phyloP scores from a whole-genome alignment of 2,329 filamentous ascomycete species.

The Intubia oerlemansii region DNA sequence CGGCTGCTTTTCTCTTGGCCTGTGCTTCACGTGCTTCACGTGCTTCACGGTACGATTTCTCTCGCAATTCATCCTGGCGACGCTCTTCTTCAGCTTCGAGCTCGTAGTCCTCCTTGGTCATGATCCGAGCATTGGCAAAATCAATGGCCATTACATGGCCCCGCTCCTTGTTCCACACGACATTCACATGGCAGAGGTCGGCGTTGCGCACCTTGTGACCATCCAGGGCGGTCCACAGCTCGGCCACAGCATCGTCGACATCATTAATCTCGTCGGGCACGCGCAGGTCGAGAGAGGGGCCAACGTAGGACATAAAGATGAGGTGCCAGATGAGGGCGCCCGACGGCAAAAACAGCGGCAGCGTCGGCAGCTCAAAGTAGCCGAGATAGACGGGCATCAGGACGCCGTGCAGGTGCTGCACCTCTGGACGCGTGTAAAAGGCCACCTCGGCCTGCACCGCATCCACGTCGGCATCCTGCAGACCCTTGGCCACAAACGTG shows the following conservation, averaged over 20 bases:
- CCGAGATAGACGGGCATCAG: background rate
- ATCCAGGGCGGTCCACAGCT: background rate
- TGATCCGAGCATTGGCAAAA: background rate
- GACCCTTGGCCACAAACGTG: constrained; percentile 2
- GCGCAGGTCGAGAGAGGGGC: background rate
- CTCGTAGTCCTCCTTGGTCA: background rate
- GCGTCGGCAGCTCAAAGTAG: background rate
- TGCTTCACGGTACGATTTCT: too few species aligned
- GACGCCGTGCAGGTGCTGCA: background rate
- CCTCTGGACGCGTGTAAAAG: background rate
- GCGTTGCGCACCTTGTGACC: background rate
- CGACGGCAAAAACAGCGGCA: background rate
- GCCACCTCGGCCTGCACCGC: background rate
- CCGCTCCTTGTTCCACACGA: background rate
- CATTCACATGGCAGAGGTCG: background rate
- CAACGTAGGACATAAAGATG: background rate
- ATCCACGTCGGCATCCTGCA: background rate
- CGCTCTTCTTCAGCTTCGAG: too few species aligned
- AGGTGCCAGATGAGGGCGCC: background rate
- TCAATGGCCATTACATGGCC: background rate
- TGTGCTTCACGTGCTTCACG: too few species aligned
- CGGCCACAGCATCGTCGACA: background rate
- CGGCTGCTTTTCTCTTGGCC: too few species aligned
- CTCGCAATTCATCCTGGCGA: too few species aligned
- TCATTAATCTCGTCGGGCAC: background rate